These are phyloP conservation scores for Dendrothele bispora DNA, from an alignment of 768 basidiomycete species.

Conservation along the genomic window DNA sequence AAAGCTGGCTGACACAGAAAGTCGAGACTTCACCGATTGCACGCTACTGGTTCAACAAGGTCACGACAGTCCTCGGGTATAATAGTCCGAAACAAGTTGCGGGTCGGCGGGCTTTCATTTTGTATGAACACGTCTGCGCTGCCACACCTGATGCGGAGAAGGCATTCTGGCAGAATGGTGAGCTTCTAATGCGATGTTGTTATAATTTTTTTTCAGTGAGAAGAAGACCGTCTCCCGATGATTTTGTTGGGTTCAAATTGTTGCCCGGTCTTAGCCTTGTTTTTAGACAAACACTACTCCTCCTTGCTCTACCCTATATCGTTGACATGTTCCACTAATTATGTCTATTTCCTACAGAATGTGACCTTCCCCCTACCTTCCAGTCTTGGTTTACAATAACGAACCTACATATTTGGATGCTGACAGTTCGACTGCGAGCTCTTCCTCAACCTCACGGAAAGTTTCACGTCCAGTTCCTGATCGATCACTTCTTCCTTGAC, in stretches of 20 bases:
- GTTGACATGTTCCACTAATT: no score
- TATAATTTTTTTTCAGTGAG: constrained; percentile 1
- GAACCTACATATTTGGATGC: constrained; percentile 90
- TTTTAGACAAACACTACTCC: no score
- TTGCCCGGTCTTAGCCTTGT: no score
- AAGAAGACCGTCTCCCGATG: no score
- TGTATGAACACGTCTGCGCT: constrained; percentile 61
- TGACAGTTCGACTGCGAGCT: constrained; percentile 84
- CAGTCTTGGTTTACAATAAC: constrained; percentile 97
- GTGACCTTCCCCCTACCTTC: constrained; percentile 86
- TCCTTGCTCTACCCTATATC: no score
- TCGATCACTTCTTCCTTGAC: constrained; percentile 96
- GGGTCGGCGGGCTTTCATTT: constrained; percentile 51
- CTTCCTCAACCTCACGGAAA: constrained; percentile 68
- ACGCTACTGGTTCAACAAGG: constrained; percentile 42
- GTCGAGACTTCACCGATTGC: constrained; percentile 51
- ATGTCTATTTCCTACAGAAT: constrained; percentile 47
- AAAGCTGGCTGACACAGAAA: constrained; percentile 57
- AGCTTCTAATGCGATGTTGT: constrained; percentile 16
- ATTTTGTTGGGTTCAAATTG: no score
- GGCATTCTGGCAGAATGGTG: constrained; percentile 67
- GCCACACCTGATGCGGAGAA: constrained; percentile 57
- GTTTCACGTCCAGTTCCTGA: constrained; percentile 74
- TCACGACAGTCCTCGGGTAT: constrained; percentile 58
- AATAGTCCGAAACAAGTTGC: constrained; percentile 61